Evolutionary conservation across 192 early-diverging fungal genomes (phyloP).

Genomic region (Helicostylum pulchrum): DNA sequence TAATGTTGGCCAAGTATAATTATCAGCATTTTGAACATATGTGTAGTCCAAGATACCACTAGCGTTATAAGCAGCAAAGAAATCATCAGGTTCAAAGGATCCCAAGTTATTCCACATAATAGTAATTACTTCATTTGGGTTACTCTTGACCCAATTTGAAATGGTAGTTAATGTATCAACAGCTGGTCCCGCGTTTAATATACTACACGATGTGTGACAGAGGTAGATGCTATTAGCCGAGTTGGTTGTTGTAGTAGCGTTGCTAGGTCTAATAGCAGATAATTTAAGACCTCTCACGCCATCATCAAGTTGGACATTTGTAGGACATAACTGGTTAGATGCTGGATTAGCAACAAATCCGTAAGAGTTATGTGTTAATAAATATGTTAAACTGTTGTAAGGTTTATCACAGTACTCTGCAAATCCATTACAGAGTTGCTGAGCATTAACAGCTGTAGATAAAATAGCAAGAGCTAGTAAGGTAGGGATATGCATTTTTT

Average conservation of each 20-base stretch:
- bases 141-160: constrained; percentile 55
- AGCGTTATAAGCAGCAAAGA: constrained; percentile 47
- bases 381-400: constrained; percentile 61
- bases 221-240: constrained; percentile 45
- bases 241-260: constrained; percentile 17
- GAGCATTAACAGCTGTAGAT: constrained; percentile 16
- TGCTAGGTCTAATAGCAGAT: constrained; percentile 43
- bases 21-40: constrained; percentile 44
- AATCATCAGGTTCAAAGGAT: constrained; percentile 45
- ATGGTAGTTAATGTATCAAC: constrained; percentile 53
- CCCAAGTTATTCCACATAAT: constrained; percentile 70
- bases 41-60: constrained; percentile 48
- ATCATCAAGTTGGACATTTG: constrained; percentile 63
- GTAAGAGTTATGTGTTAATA: constrained; percentile 76
- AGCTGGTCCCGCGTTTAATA: constrained; percentile 60
- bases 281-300: constrained; percentile 76
- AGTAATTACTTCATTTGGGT: constrained; percentile 72
- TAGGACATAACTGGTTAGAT: constrained; percentile 65
- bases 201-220: constrained; percentile 62
- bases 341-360: constrained; percentile 50
- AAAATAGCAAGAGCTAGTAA: constrained; percentile 1
- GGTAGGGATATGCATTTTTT: constrained; percentile 5
- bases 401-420: constrained; percentile 58
- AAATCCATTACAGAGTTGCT: constrained; percentile 63
- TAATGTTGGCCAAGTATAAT: constrained; percentile 67